phyloP scores from a whole-genome alignment of 208 protist species.

The Leishmania arabica region DNA sequence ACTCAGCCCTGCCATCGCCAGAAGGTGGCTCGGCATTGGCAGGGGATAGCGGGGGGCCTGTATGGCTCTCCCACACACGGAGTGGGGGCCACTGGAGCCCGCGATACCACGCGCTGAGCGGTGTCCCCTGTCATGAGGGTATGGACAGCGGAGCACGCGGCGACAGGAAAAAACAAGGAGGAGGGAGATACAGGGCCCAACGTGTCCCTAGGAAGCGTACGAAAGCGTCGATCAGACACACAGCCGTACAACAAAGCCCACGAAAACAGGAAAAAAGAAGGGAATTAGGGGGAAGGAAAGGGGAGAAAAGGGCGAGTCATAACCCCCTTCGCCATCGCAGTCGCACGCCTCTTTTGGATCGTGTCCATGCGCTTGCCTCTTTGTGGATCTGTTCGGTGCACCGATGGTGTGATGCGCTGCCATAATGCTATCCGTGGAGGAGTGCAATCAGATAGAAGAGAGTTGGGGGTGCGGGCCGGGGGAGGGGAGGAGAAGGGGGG shows the following conservation, averaged over 20 bases:
- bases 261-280: neutral
- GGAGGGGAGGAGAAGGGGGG: neutral
- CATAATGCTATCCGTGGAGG: neutral
- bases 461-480: neutral
- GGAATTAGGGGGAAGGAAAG: neutral
- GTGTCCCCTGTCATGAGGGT: neutral
- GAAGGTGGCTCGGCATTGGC: neutral
- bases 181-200: neutral
- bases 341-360: neutral
- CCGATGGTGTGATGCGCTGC: neutral
- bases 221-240: neutral
- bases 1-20: neutral
- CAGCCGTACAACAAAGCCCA: neutral
- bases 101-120: neutral
- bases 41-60: neutral
- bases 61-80: neutral
- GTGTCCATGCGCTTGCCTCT: neutral
- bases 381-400: neutral
- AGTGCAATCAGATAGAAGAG: neutral
- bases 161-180: neutral
- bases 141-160: neutral
- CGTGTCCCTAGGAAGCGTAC: neutral
- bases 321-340: neutral
- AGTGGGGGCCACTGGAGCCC: neutral
- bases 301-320: neutral